A percentile compares a stretch with the other conserved stretches of the same genome.
Evolutionary conservation across 345 rosid species (phyloP).

Genomic region (Ricinus communis): DNA sequence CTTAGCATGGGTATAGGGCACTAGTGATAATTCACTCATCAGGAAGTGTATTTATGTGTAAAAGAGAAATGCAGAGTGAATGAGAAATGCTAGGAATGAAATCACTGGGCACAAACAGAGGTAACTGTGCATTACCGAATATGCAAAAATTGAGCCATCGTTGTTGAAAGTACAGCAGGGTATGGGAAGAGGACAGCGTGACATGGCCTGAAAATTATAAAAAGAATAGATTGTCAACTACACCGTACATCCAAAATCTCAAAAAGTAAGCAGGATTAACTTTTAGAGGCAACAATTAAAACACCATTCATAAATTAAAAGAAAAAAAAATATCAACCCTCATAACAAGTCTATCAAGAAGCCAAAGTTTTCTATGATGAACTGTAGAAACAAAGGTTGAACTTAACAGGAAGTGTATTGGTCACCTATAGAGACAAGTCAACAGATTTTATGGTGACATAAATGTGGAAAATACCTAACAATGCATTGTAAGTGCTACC

Average conservation of each 20-base stretch:
- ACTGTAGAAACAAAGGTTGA: background rate
- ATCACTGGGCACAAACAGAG: background rate
- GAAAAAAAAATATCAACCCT: background rate
- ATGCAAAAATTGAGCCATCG: conserved; percentile 90
- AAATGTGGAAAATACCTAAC: background rate
- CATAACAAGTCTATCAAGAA: background rate
- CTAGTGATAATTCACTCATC: background rate
- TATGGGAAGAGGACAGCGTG: conserved; percentile 84
- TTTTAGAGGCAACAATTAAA: background rate
- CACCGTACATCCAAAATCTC: background rate
- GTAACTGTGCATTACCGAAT: conserved; percentile 53
- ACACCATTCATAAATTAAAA: background rate
- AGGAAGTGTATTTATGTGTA: background rate
- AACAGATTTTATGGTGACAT: background rate
- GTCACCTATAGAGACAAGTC: background rate
- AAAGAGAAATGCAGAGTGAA: background rate
- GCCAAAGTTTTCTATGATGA: background rate
- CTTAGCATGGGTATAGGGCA: background rate
- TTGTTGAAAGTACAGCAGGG: conserved; percentile 89
- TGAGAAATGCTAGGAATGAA: background rate
- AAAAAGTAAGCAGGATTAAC: background rate
- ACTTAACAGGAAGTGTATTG: background rate
- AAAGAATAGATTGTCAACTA: background rate
- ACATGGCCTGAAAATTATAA: conserved; percentile 69
- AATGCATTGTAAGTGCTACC: conserved; percentile 1